phyloP scores from a whole-genome alignment of 2,329 filamentous ascomycete species.

The Botrytis cinerea region DNA sequence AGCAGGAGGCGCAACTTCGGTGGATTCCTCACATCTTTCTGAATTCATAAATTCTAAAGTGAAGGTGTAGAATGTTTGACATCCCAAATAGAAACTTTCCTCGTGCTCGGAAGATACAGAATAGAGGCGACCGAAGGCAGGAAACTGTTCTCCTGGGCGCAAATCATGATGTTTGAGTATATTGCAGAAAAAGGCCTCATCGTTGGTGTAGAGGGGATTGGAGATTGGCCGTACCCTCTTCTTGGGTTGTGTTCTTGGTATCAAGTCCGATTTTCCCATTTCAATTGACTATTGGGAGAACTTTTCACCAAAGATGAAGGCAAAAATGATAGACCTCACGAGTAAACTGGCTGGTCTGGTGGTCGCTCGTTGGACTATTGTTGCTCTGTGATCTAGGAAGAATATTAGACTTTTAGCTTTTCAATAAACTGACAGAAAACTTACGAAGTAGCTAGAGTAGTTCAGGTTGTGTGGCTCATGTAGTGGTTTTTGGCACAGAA shows the following conservation, averaged over 20 bases:
- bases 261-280: constrained; percentile 17
- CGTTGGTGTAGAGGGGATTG: constrained; percentile 12
- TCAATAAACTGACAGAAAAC: background rate
- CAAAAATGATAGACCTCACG: background rate
- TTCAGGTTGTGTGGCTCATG: background rate
- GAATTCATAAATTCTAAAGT: background rate
- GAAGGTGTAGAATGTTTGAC: constrained; percentile 15
- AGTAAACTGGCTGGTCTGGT: background rate
- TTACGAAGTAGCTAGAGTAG: background rate
- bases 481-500: background rate
- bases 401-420: background rate
- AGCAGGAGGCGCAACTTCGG: background rate
- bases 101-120: constrained; percentile 17
- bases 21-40: background rate
- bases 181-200: constrained; percentile 19
- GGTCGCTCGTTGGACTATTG: background rate
- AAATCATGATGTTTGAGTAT: background rate
- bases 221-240: constrained; percentile 22
- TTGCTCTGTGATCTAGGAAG: background rate
- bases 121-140: background rate
- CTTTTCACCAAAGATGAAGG: background rate
- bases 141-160: background rate
- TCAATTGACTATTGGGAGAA: background rate
- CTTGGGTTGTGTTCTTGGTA: background rate
- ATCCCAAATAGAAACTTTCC: constrained; percentile 8